A percentile compares a stretch with the other conserved stretches of the same genome.
Evolutionary conservation across 805 yeast genomes (phyloP).

Genomic region (Nakazawaea populi): DNA sequence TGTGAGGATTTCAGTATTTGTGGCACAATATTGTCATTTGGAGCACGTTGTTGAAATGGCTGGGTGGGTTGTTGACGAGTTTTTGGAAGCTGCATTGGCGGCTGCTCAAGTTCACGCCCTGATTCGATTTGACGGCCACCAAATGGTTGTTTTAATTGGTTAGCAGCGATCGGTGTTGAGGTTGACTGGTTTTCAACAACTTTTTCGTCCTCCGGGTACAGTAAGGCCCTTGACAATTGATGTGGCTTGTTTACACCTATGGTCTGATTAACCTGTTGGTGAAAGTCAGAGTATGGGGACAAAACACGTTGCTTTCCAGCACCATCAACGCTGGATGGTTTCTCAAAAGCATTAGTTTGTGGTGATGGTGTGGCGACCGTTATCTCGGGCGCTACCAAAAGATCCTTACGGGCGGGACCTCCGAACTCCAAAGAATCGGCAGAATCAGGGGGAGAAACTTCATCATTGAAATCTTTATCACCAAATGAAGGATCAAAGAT

Average conservation of each 20-base stretch:
- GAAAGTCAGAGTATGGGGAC: conserved; percentile 31
- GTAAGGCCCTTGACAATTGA: not conserved
- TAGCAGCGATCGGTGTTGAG: not conserved
- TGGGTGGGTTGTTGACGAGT: conserved; percentile 10
- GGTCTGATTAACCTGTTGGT: conserved; percentile 22
- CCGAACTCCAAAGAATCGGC: conserved; percentile 3
- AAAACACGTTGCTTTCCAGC: conserved; percentile 16
- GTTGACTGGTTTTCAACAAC: not conserved
- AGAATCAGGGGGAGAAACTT: not conserved
- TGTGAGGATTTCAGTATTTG: conserved; percentile 11
- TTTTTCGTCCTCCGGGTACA: not conserved
- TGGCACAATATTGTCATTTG: conserved; percentile 19
- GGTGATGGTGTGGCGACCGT: conserved; percentile 4
- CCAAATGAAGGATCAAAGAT: conserved; percentile 13
- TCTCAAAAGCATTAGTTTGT: not conserved
- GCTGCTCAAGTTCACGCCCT: conserved; percentile 14
- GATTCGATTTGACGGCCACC: not conserved
- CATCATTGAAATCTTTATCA: conserved; percentile 10
- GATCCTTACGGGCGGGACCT: not conserved
- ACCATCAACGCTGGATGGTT: conserved; percentile 20
- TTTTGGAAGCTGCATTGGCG: conserved; percentile 14
- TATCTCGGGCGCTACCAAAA: not conserved
- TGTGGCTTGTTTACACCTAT: conserved; percentile 13
- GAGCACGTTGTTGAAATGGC: conserved; percentile 17
- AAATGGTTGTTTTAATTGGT: not conserved